These are phyloP conservation scores for Nicotiana tabacum DNA, from an alignment of 257 asterid genomes.

Conservation along the genomic window DNA sequence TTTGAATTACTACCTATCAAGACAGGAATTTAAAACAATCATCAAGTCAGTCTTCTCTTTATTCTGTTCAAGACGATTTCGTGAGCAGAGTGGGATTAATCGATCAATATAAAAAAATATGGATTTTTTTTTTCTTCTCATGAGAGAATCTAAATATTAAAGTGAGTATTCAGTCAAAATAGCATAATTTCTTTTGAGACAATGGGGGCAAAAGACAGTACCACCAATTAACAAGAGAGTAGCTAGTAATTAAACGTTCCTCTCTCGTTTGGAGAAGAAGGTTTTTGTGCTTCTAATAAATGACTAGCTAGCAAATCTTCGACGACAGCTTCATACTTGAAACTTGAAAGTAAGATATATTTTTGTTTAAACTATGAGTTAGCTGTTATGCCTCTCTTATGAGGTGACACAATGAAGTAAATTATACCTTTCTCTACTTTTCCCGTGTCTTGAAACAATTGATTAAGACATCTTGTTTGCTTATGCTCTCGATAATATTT, in stretches of 20 bases:
- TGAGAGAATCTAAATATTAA: background rate
- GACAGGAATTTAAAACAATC: too few relatives aligned
- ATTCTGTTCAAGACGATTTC: too few relatives aligned
- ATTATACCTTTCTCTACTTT: background rate
- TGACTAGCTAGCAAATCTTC: background rate
- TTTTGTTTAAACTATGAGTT: background rate
- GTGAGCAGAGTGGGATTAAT: too few relatives aligned
- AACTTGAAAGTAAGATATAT: background rate
- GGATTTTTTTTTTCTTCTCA: too few relatives aligned
- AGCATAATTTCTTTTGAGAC: too few relatives aligned
- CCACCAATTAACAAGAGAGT: background rate
- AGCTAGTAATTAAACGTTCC: conserved; percentile 51
- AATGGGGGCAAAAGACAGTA: background rate
- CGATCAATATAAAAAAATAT: too few relatives aligned
- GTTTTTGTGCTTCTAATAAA: background rate
- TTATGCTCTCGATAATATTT: too few relatives aligned
- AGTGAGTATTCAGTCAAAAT: background rate
- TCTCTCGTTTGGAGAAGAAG: conserved; percentile 59
- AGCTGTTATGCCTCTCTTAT: background rate
- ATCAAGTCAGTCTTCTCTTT: too few relatives aligned
- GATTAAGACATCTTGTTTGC: background rate
- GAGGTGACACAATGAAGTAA: background rate
- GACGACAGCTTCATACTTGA: background rate
- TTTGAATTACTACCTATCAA: too few relatives aligned
- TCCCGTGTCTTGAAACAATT: background rate